Conservation (phyloP, 139 green algal genomes). For the Yamagishiella unicocca region DNA sequence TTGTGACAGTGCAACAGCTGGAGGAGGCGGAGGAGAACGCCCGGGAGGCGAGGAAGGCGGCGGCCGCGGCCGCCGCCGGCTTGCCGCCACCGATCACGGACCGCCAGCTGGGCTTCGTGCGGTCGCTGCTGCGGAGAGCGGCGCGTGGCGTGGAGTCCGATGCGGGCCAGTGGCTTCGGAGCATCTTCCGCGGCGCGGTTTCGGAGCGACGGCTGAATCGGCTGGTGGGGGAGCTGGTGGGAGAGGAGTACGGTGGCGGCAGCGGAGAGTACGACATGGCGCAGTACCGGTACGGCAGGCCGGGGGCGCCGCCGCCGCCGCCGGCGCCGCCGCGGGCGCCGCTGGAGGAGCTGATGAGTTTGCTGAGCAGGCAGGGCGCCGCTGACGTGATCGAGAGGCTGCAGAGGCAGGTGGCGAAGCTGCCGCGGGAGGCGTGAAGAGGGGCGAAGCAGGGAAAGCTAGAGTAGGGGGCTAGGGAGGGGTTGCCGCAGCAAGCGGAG, state of each 20-base stretch:
- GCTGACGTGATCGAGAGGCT: neutral
- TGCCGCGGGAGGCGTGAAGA: neutral
- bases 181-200: neutral
- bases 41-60: neutral
- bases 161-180: slow-evolving; percentile 6
- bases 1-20: slow-evolving; percentile 23
- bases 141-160: slow-evolving; percentile 28
- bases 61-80: neutral
- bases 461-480: no score
- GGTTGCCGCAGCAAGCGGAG: no score
- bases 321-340: neutral
- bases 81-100: slow-evolving; percentile 27
- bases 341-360: slow-evolving; percentile 6
- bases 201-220: neutral
- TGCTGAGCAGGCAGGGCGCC: neutral
- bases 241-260: slow-evolving; percentile 4
- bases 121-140: slow-evolving; percentile 20
- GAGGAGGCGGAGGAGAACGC: slow-evolving; percentile 22
- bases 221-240: slow-evolving; percentile 25
- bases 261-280: slow-evolving; percentile 4
- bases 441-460: no score
- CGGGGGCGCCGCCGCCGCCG: neutral
- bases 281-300: neutral
- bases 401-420: neutral
- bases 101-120: neutral